phyloP scores from a whole-genome alignment of 2,329 filamentous ascomycete species.

The Shiraia sp. region DNA sequence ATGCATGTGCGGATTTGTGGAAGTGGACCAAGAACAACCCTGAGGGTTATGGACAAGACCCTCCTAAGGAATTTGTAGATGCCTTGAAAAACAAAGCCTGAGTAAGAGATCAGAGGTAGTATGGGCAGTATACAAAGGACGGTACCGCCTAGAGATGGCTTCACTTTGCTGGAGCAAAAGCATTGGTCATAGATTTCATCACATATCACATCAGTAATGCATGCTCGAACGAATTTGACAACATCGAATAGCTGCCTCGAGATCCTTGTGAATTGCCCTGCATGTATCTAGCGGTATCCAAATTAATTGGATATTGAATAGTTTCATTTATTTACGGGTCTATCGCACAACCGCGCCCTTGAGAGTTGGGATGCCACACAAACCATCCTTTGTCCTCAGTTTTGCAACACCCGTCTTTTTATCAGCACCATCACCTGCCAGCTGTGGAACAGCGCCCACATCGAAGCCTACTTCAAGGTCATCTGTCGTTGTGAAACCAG shows the following conservation, averaged over 20 bases:
- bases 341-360: constrained; percentile 83
- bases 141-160: neutral
- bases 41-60: constrained; percentile 87
- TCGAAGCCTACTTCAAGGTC: constrained; percentile 84
- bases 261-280: too few species aligned
- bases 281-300: too few species aligned
- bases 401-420: constrained; percentile 60
- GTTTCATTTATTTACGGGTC: too few species aligned
- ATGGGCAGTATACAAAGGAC: neutral
- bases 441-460: constrained; percentile 72
- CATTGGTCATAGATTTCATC: constrained; percentile 2
- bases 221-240: neutral
- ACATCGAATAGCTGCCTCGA: too few species aligned
- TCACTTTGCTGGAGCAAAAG: neutral
- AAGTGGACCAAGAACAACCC: constrained; percentile 97
- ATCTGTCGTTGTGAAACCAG: constrained; percentile 89
- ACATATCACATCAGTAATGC: neutral
- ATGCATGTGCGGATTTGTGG: constrained; percentile 94
- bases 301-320: too few species aligned
- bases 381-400: constrained; percentile 77
- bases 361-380: constrained; percentile 82
- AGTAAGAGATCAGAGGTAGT: too few species aligned
- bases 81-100: constrained; percentile 41
- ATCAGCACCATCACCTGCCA: constrained; percentile 68
- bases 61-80: constrained; percentile 80